Percentiles rank a stretch among this genome's conserved stretches.
These are phyloP conservation scores for Gynochthodes officinalis DNA, from an alignment of 257 asterid genomes.

Conservation along the genomic window DNA sequence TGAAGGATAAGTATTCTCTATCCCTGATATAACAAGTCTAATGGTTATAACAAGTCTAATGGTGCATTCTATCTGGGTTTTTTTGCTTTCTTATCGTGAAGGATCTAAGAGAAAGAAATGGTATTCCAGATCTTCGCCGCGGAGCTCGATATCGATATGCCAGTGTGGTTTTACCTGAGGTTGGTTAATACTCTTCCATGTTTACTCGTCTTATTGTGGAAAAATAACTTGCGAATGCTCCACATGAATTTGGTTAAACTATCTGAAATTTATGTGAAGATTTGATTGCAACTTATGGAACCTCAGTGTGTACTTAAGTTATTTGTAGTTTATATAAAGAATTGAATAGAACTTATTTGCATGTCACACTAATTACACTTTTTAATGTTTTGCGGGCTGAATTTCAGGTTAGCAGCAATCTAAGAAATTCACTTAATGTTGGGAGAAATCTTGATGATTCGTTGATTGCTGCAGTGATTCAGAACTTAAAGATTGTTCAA, in stretches of 20 bases:
- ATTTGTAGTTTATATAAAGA: neutral
- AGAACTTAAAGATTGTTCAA: conserved; percentile 76
- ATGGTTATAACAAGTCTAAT: too few species aligned
- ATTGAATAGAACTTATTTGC: neutral
- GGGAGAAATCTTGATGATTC: conserved; percentile 69
- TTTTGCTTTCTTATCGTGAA: conserved; percentile 34
- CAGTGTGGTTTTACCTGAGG: conserved; percentile 71
- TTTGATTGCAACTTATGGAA: too few species aligned
- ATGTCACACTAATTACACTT: neutral
- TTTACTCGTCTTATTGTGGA: conserved; percentile 14
- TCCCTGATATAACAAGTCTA: neutral
- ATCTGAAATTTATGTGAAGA: neutral
- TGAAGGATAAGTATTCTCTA: neutral
- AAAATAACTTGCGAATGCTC: too few species aligned
- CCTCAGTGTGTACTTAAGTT: neutral
- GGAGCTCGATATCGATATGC: conserved; percentile 76
- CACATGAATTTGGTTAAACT: neutral
- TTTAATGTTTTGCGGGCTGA: conserved; percentile 3
- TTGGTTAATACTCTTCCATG: conserved; percentile 19
- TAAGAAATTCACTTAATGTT: conserved; percentile 59
- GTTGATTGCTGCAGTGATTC: conserved; percentile 77
- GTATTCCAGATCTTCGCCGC: conserved; percentile 93
- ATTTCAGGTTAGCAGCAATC: conserved; percentile 61
- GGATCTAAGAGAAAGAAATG: conserved; percentile 90
- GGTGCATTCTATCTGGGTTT: conserved; percentile 17